Evolutionary conservation across 345 rosid genomes (phyloP).

Genomic region (Lenwebbia sp.): DNA sequence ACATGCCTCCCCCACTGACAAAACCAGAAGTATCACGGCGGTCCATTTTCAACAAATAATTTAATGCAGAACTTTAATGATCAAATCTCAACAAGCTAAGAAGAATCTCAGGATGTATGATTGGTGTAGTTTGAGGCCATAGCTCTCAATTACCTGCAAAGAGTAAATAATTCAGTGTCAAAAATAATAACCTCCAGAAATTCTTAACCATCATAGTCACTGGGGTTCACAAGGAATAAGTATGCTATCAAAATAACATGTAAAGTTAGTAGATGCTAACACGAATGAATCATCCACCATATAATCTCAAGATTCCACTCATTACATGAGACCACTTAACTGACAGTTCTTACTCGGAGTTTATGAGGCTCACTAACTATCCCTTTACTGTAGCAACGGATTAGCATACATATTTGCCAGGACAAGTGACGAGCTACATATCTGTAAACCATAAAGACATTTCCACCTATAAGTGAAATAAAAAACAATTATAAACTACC

Average conservation of each 20-base stretch:
- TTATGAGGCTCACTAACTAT: background rate
- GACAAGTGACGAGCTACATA: background rate
- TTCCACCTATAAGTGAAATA: background rate
- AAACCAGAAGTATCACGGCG: conserved; percentile 92
- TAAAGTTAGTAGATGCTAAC: background rate
- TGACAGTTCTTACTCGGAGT: background rate
- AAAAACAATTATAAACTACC: background rate
- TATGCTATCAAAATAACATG: background rate
- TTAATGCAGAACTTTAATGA: conserved; percentile 14
- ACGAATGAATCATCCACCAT: background rate
- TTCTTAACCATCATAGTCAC: background rate
- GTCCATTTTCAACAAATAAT: conserved; percentile 38
- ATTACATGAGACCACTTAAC: background rate
- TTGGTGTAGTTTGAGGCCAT: conserved; percentile 12
- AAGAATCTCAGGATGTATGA: conserved; percentile 4
- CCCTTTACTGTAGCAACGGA: background rate
- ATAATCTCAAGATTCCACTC: background rate
- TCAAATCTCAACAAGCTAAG: conserved; percentile 10
- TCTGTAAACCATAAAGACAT: background rate
- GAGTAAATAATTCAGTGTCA: conserved; percentile 8
- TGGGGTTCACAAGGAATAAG: background rate
- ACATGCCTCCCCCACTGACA: conserved; percentile 82
- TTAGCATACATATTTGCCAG: background rate
- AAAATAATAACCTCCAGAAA: background rate
- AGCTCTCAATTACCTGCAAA: conserved; percentile 34